Evolutionary conservation across 768 basidiomycete species (phyloP), one percentile per base, ranked within the genome.

Genomic region (Serendipita sp.): DNA sequence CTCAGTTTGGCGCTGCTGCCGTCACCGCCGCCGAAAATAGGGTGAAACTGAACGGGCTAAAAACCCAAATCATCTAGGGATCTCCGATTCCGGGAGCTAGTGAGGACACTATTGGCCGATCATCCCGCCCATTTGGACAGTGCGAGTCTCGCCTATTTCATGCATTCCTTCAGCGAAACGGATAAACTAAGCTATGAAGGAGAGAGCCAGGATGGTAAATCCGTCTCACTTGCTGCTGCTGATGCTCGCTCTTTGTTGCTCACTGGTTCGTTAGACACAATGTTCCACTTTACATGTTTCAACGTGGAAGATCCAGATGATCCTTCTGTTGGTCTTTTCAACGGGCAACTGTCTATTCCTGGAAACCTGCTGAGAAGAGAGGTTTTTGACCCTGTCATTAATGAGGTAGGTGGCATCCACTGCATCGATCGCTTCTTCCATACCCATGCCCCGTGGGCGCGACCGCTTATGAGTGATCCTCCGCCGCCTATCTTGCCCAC

Each of bases 241-340:
- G 42, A 20, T n/a, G 45, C n/a, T 20, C n/a, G 45, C 26, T 26
- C 41, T 34, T 51, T 45, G 42, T 62, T 22, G 31, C 38, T 22
- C 65, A 28, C 67, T 31, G 44, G 44, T 50, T 31, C 17, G 56
- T 67, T 65, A 91, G 90, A 84, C 30, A 84, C 81, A 62, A 85
- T 84, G 76, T 92, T 92, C 74, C 83, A 88, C 70, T 93, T 92
- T 72, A 91, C 84, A 33, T 91, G 88, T 72, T 93, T 93, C 77
- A 92, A 92, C 66, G 82, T 85, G 16, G 84, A 88, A 64, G 88
- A 90, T 69, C 82, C 85, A 5, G 80, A 90, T 68, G 90, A 93
- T 71, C 79, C 85, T 0, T 76, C 79, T 26, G 87, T 91, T 24
- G 90, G 90, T 0, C 74, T 92, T 61, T 75, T 86, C 64, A 86